phyloP scores from a whole-genome alignment of 129 eudicot genomes.

The Flaveria bidentis region DNA sequence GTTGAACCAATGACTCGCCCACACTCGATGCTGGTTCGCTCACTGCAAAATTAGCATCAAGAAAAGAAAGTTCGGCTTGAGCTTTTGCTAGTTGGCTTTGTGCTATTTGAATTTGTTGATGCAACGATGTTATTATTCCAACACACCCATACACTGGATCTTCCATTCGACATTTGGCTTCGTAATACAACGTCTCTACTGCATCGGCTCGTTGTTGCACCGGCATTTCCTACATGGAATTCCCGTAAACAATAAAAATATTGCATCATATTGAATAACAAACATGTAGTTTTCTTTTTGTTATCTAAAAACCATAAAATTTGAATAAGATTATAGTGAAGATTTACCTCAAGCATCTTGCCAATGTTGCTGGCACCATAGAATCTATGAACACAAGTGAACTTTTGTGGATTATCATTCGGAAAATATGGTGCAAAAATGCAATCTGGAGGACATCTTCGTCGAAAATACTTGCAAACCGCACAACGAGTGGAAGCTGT shows the following conservation, averaged over 20 bases:
- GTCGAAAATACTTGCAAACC: conserved; percentile 48
- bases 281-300: not conserved
- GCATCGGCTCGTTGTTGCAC: conserved; percentile 34
- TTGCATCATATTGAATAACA: not conserved
- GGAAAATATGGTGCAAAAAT: conserved; percentile 52
- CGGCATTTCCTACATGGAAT: conserved; percentile 33
- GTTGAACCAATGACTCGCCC: conserved; percentile 15
- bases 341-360: conserved; percentile 52
- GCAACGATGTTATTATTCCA: conserved; percentile 40
- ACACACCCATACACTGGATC: conserved; percentile 60
- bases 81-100: conserved; percentile 44
- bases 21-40: not conserved
- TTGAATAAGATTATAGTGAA: conserved; percentile 1
- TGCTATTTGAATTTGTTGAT: conserved; percentile 35
- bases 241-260: not conserved
- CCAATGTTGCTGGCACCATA: conserved; percentile 56
- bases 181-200: conserved; percentile 41
- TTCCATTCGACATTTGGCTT: conserved; percentile 48
- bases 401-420: conserved; percentile 40
- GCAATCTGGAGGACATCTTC: conserved; percentile 49
- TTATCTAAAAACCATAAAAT: not conserved
- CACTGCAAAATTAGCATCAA: conserved; percentile 17
- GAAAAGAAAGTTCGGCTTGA: conserved; percentile 39
- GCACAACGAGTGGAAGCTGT: conserved; percentile 42
- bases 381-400: conserved; percentile 44